Percentiles rank a stretch among this genome's conserved stretches.
Conservation (phyloP, 129 eudicot species). For the Silybum marianum region DNA sequence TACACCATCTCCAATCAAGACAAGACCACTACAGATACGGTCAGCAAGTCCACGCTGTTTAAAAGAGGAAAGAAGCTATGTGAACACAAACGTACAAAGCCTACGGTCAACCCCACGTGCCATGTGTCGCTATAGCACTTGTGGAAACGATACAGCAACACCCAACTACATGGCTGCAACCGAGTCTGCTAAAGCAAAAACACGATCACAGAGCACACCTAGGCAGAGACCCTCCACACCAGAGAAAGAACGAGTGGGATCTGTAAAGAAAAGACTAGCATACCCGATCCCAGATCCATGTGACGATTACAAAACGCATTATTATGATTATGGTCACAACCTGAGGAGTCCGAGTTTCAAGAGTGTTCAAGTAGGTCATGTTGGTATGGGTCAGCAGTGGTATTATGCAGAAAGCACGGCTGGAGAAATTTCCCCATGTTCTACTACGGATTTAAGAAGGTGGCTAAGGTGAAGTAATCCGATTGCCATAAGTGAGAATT, state of each 20-base stretch:
- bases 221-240: conserved; percentile 76
- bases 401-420: conserved; percentile 69
- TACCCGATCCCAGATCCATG: conserved; percentile 59
- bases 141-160: conserved; percentile 43
- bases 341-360: conserved; percentile 86
- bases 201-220: conserved; percentile 82
- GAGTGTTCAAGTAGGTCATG: conserved; percentile 77
- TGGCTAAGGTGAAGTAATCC: conserved; percentile 64
- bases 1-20: conserved; percentile 58
- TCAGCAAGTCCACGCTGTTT: conserved; percentile 70
- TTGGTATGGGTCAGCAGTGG: conserved; percentile 69
- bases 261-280: conserved; percentile 70
- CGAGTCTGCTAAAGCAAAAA: conserved; percentile 81
- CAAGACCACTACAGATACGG: conserved; percentile 51
- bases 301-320: conserved; percentile 21
- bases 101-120: conserved; percentile 50
- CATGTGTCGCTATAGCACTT: conserved; percentile 39
- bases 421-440: conserved; percentile 84
- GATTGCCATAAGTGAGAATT: not conserved
- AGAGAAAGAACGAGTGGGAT: conserved; percentile 66
- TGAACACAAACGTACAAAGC: conserved; percentile 70
- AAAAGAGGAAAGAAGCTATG: conserved; percentile 63
- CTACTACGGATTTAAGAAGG: conserved; percentile 76
- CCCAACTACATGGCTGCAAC: conserved; percentile 94
- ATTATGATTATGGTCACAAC: conserved; percentile 39